Conservation (phyloP, 768 basidiomycete genomes). For the Termitomyces sp. region DNA sequence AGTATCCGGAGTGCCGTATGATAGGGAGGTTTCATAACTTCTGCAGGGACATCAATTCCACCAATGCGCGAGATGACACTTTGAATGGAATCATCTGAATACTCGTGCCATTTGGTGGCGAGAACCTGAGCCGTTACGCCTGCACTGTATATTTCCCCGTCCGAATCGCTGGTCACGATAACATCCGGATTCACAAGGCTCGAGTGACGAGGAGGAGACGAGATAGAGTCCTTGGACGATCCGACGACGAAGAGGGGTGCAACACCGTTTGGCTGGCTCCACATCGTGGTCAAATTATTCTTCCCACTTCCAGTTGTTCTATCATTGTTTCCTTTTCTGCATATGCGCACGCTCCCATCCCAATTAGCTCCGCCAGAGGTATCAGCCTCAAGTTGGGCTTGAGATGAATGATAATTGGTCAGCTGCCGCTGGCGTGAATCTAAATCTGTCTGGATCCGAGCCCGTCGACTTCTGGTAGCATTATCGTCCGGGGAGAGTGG, state of each 20-base stretch:
- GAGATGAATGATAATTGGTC: constrained; percentile 59
- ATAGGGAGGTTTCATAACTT: constrained; percentile 51
- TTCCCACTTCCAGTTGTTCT: constrained; percentile 18
- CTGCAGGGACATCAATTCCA: constrained; percentile 42
- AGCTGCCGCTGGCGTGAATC: constrained; percentile 25
- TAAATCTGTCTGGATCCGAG: constrained; percentile 34
- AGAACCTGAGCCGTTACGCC: constrained; percentile 47
- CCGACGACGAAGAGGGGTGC: constrained; percentile 43
- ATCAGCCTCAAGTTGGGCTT: constrained; percentile 54
- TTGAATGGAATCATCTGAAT: constrained; percentile 73
- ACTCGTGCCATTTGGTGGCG: constrained; percentile 71
- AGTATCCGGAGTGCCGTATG: constrained; percentile 66
- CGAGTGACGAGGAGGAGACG: constrained; percentile 10
- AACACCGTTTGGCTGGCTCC: constrained; percentile 29
- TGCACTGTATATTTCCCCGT: constrained; percentile 29
- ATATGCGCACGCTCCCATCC: constrained; percentile 56
- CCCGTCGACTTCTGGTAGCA: constrained; percentile 44
- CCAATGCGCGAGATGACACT: constrained; percentile 51
- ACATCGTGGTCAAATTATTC: constrained; percentile 31
- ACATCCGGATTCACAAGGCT: constrained; percentile 26
- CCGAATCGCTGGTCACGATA: constrained; percentile 30
- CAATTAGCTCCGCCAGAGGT: constrained; percentile 29
- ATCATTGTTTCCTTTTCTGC: constrained; percentile 38
- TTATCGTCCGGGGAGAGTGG: constrained; percentile 62
- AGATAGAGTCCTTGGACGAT: constrained; percentile 26